Evolutionary conservation across 2,329 filamentous ascomycete species (phyloP).

Genomic region (Penicillium sp.): DNA sequence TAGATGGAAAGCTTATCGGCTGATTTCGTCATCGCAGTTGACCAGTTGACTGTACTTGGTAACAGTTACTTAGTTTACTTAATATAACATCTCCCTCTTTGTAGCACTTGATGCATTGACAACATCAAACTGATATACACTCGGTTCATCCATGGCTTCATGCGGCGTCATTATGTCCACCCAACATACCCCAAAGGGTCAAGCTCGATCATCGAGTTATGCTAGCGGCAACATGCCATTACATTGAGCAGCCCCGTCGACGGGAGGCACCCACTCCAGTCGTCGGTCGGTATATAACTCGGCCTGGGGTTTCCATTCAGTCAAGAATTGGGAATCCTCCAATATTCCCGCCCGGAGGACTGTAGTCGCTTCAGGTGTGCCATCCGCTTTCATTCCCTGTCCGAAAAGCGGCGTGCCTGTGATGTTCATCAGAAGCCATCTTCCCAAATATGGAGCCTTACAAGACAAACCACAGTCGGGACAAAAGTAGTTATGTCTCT

Average conservation of each 20-base stretch:
- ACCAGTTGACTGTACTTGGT: no score
- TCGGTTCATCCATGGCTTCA: neutral
- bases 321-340: constrained; percentile 39
- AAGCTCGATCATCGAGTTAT: neutral
- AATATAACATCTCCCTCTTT: no score
- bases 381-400: constrained; percentile 29
- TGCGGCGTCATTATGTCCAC: no score
- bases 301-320: constrained; percentile 36
- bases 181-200: neutral
- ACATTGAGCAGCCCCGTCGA: constrained; percentile 37
- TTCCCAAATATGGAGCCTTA: neutral
- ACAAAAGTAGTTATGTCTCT: constrained; percentile 46
- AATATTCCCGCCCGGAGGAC: constrained; percentile 47
- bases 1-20: no score
- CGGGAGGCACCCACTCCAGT: constrained; percentile 32
- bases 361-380: constrained; percentile 29
- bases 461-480: constrained; percentile 43
- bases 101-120: no score
- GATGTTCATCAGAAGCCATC: constrained; percentile 11
- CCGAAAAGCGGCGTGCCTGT: constrained; percentile 41
- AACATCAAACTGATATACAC: neutral
- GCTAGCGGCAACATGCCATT: constrained; percentile 31
- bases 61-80: no score
- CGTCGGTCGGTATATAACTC: constrained; percentile 42
- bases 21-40: no score